Percentiles rank a stretch among this genome's conserved stretches.
phyloP scores from a whole-genome alignment of 2,329 filamentous ascomycete genomes.

The Aphanocladium album region DNA sequence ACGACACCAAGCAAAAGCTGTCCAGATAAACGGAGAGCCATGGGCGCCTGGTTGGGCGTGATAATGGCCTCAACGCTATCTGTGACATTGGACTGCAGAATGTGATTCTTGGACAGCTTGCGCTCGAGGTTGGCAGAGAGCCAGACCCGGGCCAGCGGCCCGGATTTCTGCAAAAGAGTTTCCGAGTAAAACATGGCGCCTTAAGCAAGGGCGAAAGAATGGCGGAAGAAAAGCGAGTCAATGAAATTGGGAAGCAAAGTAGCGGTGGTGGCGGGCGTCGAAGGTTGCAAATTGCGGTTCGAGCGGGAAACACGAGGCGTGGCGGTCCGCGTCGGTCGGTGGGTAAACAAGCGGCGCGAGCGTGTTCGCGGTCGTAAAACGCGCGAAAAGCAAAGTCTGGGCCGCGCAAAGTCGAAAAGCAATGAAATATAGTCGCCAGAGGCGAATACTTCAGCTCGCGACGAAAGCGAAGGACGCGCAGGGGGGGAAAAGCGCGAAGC shows the following conservation, averaged over 20 bases:
- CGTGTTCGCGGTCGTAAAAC: slow-evolving; percentile 8
- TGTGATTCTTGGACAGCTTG: slow-evolving; percentile 95
- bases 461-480: slow-evolving; percentile 20
- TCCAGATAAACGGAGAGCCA: slow-evolving; percentile 88
- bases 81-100: slow-evolving; percentile 89
- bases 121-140: slow-evolving; percentile 96
- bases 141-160: slow-evolving; percentile 96
- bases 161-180: slow-evolving; percentile 91
- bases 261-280: background rate
- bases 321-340: slow-evolving; percentile 11
- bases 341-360: slow-evolving; percentile 15
- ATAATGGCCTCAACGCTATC: slow-evolving; percentile 95
- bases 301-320: slow-evolving; percentile 10
- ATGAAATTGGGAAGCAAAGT: background rate
- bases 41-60: slow-evolving; percentile 84
- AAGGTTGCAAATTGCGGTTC: background rate
- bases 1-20: slow-evolving; percentile 94
- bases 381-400: slow-evolving; percentile 7
- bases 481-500: slow-evolving; percentile 17
- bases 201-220: slow-evolving; percentile 24
- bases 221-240: slow-evolving; percentile 1
- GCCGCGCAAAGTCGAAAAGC: slow-evolving; percentile 4
- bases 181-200: slow-evolving; percentile 91
- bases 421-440: slow-evolving; percentile 19
- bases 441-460: slow-evolving; percentile 20